Base-by-base conservation (phyloP, 2,329 filamentous ascomycete genomes). In the Stagonosporopsis cucurbitacearum region DNA sequence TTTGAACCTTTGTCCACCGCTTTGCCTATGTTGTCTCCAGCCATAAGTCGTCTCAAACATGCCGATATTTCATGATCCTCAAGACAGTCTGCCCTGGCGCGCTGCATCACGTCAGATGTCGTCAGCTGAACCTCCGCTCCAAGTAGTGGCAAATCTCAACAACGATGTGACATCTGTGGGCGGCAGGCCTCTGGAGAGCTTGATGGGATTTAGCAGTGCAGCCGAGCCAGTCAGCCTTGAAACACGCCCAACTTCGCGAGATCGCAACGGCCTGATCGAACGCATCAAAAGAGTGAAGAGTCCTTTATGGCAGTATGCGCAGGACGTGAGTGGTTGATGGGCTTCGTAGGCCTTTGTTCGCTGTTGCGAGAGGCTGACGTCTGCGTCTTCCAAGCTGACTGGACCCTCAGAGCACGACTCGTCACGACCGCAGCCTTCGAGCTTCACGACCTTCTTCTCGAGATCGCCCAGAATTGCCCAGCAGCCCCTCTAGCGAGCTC, bases 221-320 rank as follows among this genome's bases (percentile, higher is more conserved):
- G 30, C 59, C 32, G 58, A 62, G 19, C 52, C 56, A 26, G 70
- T 69, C 17, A 65, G 54, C 32, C 65, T 67, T 33, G 59, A 52
- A 23, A 58, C 57, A 40, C 70, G 63, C 51, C 60, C 72, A n/a
- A 52, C 62, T 15, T 57, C 61, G 37, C 67, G 78, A 42, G 87
- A 92, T 72, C 84, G 93, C 61, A 86, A 86, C 54, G 89, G 93
- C 74, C 80, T 96, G 66, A 97, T 98, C 54, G 86, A 92, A 75
- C 84, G 88, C 62, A 82, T 97, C 63, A 97, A 97, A 78, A 86
- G 85, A 73, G 87, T 86, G 28, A 87, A 92, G 75, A 89, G 86
- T 68, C 88, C 90, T 33, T 85, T 86, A 4, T 95, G 91, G 91
- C 80, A 88, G 35, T 84, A 68, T 23, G 50, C 57, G 70, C 82